Percentiles rank a stretch among this genome's conserved stretches.
Conservation (phyloP, 805 yeast species). For the Jamesozyma hellenica region DNA sequence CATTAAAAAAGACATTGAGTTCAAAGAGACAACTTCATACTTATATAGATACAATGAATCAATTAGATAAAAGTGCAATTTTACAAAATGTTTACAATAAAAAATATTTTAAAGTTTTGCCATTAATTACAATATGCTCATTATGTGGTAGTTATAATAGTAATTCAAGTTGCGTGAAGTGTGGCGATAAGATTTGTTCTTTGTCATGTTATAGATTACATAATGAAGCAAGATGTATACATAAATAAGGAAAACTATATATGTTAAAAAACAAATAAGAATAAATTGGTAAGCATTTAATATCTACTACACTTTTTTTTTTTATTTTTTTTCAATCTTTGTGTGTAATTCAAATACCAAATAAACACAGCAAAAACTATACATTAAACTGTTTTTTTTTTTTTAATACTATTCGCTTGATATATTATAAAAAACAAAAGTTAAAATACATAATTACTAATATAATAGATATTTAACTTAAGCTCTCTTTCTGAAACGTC, state of each 20-base stretch:
- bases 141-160: conserved; percentile 28
- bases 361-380: not conserved
- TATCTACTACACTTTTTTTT: no score
- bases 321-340: no score
- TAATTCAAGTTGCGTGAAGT: conserved; percentile 26
- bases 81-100: conserved; percentile 26
- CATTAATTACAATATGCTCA: conserved; percentile 27
- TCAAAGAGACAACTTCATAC: conserved; percentile 25
- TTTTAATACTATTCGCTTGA: not conserved
- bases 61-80: conserved; percentile 23
- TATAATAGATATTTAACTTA: conserved; percentile 2
- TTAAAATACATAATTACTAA: conserved; percentile 1
- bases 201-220: conserved; percentile 25
- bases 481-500: conserved; percentile 84
- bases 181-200: conserved; percentile 27
- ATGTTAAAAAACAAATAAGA: no score
- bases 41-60: conserved; percentile 26
- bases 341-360: not conserved
- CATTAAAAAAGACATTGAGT: conserved; percentile 22
- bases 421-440: not conserved
- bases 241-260: conserved; percentile 2
- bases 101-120: conserved; percentile 26
- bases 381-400: not conserved
- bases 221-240: conserved; percentile 29
- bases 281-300: not conserved